phyloP scores from a whole-genome alignment of 2,329 filamentous ascomycete genomes.

The Diaporthe citrichinensis region DNA sequence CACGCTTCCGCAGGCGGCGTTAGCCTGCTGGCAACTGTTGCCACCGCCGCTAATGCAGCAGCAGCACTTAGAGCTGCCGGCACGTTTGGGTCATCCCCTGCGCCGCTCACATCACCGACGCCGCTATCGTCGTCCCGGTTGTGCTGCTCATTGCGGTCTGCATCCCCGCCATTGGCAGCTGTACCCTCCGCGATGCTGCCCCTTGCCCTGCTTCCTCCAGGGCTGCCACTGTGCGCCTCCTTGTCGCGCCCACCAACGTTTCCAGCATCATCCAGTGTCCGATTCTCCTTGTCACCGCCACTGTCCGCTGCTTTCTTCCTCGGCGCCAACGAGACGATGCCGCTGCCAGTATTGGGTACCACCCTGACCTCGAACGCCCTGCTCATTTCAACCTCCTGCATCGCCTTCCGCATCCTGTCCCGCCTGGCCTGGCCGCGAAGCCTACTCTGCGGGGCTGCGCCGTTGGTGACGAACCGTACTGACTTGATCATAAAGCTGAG shows the following conservation, averaged over 20 bases:
- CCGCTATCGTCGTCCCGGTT: slow-evolving; percentile 42
- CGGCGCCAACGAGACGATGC: slow-evolving; percentile 2
- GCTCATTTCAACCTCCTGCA: slow-evolving; percentile 64
- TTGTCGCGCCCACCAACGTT: slow-evolving; percentile 6
- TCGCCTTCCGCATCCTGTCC: slow-evolving; percentile 69
- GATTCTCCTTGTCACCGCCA: slow-evolving; percentile 41
- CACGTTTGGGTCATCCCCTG: slow-evolving; percentile 32
- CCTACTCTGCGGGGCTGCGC: slow-evolving; percentile 72
- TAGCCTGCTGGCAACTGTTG: slow-evolving; percentile 38
- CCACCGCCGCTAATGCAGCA: slow-evolving; percentile 12
- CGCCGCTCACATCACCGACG: slow-evolving; percentile 37
- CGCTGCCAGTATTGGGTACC: slow-evolving; percentile 44
- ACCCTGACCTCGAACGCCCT: slow-evolving; percentile 51
- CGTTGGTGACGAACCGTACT: slow-evolving; percentile 87
- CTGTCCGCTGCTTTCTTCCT: slow-evolving; percentile 38
- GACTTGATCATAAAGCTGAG: slow-evolving; percentile 89
- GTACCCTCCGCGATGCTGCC: neutral
- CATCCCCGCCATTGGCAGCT: slow-evolving; percentile 14
- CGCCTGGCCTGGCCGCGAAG: slow-evolving; percentile 69
- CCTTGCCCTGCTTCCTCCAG: slow-evolving; percentile 29
- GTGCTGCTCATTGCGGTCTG: slow-evolving; percentile 33
- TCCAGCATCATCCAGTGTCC: neutral
- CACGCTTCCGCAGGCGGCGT: slow-evolving; percentile 40
- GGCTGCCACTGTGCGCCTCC: slow-evolving; percentile 9
- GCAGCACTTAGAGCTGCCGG: slow-evolving; percentile 17